Percentiles rank a stretch among this genome's conserved stretches.
Conservation (phyloP, 176 grass and related monocot genomes). For the Aegilops longissima region DNA sequence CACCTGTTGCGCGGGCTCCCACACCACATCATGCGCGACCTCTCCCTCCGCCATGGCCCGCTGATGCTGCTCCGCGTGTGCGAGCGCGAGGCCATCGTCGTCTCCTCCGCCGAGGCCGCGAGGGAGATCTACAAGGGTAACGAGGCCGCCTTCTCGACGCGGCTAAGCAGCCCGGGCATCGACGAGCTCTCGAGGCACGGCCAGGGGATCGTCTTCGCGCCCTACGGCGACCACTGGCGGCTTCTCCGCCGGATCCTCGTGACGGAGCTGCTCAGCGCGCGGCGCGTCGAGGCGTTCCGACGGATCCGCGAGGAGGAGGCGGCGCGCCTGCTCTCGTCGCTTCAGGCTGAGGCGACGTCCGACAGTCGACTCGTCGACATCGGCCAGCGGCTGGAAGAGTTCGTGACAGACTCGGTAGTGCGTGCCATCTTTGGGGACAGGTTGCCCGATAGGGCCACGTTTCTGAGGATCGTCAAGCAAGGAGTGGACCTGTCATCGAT, state of each 20-base stretch:
- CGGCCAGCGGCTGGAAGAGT: background rate
- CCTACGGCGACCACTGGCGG: constrained; percentile 42
- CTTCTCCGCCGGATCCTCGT: constrained; percentile 32
- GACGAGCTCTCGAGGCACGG: background rate
- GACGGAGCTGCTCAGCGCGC: constrained; percentile 29
- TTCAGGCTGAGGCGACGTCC: background rate
- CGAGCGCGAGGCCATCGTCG: constrained; percentile 21
- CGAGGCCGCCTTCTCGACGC: constrained; percentile 27
- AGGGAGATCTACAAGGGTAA: constrained; percentile 41
- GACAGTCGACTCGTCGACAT: background rate
- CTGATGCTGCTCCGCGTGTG: constrained; percentile 8
- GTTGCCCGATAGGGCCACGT: background rate
- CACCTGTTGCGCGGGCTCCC: constrained; percentile 26
- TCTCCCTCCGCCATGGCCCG: constrained; percentile 18
- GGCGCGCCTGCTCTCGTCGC: background rate
- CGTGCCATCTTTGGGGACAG: constrained; percentile 12
- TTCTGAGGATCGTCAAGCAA: background rate
- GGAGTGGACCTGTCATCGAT: background rate
- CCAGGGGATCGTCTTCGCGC: constrained; percentile 35
- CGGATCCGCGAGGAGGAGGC: constrained; percentile 36
- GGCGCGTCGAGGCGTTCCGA: constrained; percentile 28
- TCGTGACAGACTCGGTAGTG: constrained; percentile 18
- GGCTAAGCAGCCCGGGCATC: background rate
- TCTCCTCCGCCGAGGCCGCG: background rate
- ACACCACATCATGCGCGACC: constrained; percentile 24